These are phyloP conservation scores for Ilex paraguariensis DNA, from an alignment of 305 asterid genomes.

Conservation along the genomic window DNA sequence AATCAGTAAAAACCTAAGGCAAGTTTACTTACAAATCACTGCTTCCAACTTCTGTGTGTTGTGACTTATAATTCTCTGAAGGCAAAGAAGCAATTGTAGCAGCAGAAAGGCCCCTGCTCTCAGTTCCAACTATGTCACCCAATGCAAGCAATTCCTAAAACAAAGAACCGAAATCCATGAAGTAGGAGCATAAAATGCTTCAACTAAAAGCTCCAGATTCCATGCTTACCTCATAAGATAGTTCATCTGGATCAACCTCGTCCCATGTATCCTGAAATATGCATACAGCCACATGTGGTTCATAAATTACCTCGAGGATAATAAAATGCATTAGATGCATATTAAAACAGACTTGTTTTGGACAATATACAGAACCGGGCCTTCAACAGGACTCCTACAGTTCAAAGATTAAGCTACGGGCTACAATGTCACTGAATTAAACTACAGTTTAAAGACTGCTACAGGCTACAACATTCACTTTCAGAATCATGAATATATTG, in stretches of 20 bases:
- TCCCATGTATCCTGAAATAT: conserved; percentile 71
- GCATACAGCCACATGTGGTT: too few species aligned
- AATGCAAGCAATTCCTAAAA: conserved; percentile 81
- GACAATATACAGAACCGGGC: too few species aligned
- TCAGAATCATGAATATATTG: too few species aligned
- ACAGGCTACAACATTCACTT: too few species aligned
- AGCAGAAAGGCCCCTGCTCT: conserved; percentile 88
- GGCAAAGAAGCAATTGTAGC: conserved; percentile 76
- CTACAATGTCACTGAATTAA: too few species aligned
- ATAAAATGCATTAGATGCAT: too few species aligned
- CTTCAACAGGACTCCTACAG: too few species aligned
- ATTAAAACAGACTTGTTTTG: too few species aligned
- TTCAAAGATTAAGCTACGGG: too few species aligned
- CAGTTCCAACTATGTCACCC: conserved; percentile 88
- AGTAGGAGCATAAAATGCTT: too few species aligned
- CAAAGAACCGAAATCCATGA: conserved; percentile 11
- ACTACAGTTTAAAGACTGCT: too few species aligned
- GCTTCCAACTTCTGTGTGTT: conserved; percentile 44
- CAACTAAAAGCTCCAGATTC: not conserved
- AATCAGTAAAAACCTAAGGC: not conserved
- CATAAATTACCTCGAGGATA: too few species aligned
- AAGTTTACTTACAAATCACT: conserved; percentile 64
- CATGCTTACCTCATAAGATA: conserved; percentile 69
- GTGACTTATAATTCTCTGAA: conserved; percentile 52
- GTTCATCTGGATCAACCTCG: conserved; percentile 91